A percentile compares a stretch with the other conserved stretches of the same genome.
These are phyloP conservation scores for Agrocybe chaxingu DNA, from an alignment of 768 basidiomycete species.

Conservation along the genomic window DNA sequence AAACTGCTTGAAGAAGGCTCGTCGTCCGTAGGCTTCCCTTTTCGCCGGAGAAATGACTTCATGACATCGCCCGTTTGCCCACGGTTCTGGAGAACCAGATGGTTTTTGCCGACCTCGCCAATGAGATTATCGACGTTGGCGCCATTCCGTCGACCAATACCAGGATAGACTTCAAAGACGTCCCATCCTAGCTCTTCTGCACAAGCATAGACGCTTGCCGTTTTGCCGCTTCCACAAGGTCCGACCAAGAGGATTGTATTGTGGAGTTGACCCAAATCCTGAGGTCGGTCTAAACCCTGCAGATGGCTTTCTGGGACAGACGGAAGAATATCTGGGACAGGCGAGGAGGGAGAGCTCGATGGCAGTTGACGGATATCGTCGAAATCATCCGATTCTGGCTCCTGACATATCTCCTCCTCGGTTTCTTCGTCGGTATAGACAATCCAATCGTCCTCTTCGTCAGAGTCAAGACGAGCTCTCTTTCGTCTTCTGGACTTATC, in stretches of 20 bases:
- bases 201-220: conserved; percentile 89
- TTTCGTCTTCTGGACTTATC: conserved; percentile 46
- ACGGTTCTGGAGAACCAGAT: conserved; percentile 52
- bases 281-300: conserved; percentile 2
- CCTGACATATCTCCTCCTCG: conserved; percentile 27
- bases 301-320: neutral
- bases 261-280: conserved; percentile 48
- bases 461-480: conserved; percentile 48
- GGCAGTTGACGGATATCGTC: conserved; percentile 13
- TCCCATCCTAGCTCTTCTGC: conserved; percentile 94
- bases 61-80: conserved; percentile 15
- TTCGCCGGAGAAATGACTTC: conserved; percentile 16
- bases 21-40: conserved; percentile 5
- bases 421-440: conserved; percentile 40
- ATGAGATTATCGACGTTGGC: conserved; percentile 74
- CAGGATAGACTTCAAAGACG: conserved; percentile 95
- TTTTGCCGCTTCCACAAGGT: conserved; percentile 86
- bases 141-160: conserved; percentile 86
- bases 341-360: conserved; percentile 15
- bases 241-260: conserved; percentile 88
- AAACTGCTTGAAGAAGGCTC: conserved; percentile 6
- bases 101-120: conserved; percentile 93
- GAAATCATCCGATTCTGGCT: conserved; percentile 16
- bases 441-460: conserved; percentile 63
- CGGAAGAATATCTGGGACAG: conserved; percentile 6